Base-by-base conservation (phyloP, 2,329 filamentous ascomycete species). In the Ceratocystis huliohia region DNA sequence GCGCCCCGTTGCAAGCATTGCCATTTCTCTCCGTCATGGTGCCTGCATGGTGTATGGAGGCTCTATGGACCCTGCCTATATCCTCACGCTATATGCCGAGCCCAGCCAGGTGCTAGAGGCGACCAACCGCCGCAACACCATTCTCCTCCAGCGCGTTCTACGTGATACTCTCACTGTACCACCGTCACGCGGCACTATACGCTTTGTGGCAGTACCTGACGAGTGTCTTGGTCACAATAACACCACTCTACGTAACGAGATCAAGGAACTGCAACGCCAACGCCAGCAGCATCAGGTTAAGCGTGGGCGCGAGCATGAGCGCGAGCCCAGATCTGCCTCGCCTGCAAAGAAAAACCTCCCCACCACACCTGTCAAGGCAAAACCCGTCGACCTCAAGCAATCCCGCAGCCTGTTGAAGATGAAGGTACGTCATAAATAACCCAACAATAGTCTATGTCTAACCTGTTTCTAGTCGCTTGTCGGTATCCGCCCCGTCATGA, bases 71-170 rank as follows among this genome's bases (percentile, higher is more conserved):
- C 88, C 89, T 2, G 88, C 89, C 22, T 96, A 96, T 73, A 82
- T 86, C 68, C 79, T 96, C 72, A 87, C 84, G 44, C 82, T 96
- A 68, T 86, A 82, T 45, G 86, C 89, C 0, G 79, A 94, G 8
- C 81, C 88, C 0, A 80, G 80, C 10, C 82, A 89, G 69, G 77
- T 94, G 67, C 85, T 87, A 68, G 84, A 88, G 0, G 82, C 85
- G 2, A 89, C 84, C 64, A 96, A 96, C 76, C 88, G 88, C 73
- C 84, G 90, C 69, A 94, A 93, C 74, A 85, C 89, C 0, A 80
- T 82, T n/a, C 76, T 95, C 20, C 82, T 95, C 2, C 89, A 94
- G 73, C 80, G 79, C n/a, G 87, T 88, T 73, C 82, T 96, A 74
- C 80, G 85, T 15, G 87, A 90, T 28, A 80, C 85, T 0, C 78